These are phyloP conservation scores for Colletotrichum navitas DNA, from an alignment of 2,329 filamentous ascomycete species.

Conservation along the genomic window DNA sequence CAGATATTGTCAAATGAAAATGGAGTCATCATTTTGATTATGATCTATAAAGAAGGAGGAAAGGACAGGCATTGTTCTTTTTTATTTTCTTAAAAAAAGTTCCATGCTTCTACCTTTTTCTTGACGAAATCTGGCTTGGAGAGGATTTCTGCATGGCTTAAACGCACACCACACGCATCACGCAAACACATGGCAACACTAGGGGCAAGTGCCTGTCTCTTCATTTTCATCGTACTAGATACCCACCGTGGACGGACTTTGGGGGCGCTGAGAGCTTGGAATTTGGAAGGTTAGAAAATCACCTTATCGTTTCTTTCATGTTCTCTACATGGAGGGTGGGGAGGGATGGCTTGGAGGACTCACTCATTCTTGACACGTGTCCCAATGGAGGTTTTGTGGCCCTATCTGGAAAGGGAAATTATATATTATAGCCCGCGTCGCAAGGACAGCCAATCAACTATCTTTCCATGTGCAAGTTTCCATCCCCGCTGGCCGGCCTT, in stretches of 20 bases:
- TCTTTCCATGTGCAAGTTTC: background rate
- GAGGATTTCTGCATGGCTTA: background rate
- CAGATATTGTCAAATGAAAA: conserved; percentile 5
- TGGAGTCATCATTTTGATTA: background rate
- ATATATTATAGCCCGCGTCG: conserved; percentile 17
- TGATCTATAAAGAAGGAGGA: conserved; percentile 4
- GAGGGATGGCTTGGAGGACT: conserved; percentile 10
- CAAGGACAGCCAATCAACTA: conserved; percentile 25
- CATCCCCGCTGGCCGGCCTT: background rate
- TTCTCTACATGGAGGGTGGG: background rate
- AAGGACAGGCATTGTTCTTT: background rate
- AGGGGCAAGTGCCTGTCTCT: conserved; percentile 37
- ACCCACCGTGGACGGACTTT: conserved; percentile 43
- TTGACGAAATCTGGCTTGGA: background rate
- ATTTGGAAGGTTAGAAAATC: conserved; percentile 30
- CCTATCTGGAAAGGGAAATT: background rate
- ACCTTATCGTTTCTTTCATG: background rate
- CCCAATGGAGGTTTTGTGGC: background rate
- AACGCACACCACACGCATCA: background rate
- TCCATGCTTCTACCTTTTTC: background rate
- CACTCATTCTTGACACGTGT: conserved; percentile 35
- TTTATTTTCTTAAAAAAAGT: background rate
- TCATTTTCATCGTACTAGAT: conserved; percentile 43
- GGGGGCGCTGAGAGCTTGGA: conserved; percentile 37
- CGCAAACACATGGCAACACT: background rate